Evolutionary conservation across 2,329 filamentous ascomycete genomes (phyloP), one percentile per base, ranked within the genome.

Genomic region (Cordyceps cicadae): DNA sequence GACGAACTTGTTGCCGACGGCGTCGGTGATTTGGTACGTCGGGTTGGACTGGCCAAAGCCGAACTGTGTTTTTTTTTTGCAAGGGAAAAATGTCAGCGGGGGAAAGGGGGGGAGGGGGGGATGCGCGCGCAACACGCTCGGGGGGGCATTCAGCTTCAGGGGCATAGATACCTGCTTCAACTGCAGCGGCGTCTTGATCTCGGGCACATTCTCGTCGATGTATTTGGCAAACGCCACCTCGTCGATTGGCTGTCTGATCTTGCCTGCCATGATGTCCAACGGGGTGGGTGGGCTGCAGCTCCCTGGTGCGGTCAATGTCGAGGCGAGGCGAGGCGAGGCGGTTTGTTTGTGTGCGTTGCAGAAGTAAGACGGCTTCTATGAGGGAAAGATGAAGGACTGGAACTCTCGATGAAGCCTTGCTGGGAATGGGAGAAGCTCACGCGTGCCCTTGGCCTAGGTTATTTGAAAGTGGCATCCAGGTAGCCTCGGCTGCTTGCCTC

Each of bases 41-140:
- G 94, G 94, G 72, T 97, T 99, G 62, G 91, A 96, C 77, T 97
- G 94, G 63, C 94, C 94, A 73, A 95, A 97, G 68, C 92, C 91
- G 72, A 97, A 99, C 90, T n/a, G n/a, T n/a, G n/a, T n/a, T n/a
- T n/a, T n/a, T n/a, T n/a, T 97, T 69, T 24, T 24, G 97, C 69
- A n/a, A 21, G 7, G 19, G 24, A 26, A n/a, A 4, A n/a, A 4
- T n/a, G 43, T 52, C 11, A 46, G 48, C 15, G 39, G 60, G 24
- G 2, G 24, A n/a, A n/a, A n/a, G n/a, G n/a, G n/a, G n/a, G n/a
- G n/a, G n/a, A n/a, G n/a, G n/a, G n/a, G n/a, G n/a, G n/a, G n/a
- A n/a, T 24, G 24, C 4, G 26, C 17, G 15, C 15, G 8, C 19
- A 19, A 19, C 3, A 29, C 29, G 29, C 29, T 29, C 37, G 32